A percentile compares a stretch with the other conserved stretches of the same genome.
phyloP scores from a whole-genome alignment of 2,329 filamentous ascomycete species.

The Pseudocercospora pini-densiflorae region DNA sequence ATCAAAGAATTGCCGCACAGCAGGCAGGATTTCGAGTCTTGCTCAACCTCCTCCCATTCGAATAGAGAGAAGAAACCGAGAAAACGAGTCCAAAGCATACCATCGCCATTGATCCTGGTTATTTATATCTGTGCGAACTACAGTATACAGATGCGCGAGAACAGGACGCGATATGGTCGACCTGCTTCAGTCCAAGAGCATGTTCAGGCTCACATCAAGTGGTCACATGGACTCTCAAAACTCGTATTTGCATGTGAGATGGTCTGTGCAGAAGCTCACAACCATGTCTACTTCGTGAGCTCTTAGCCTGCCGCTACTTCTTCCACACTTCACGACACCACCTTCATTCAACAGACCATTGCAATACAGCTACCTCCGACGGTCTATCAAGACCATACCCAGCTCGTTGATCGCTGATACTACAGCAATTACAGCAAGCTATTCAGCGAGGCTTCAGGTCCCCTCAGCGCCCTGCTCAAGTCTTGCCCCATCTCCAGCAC shows the following conservation, averaged over 20 bases:
- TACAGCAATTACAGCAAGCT: neutral
- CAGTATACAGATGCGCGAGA: no score
- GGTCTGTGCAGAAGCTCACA: neutral
- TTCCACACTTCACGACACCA: neutral
- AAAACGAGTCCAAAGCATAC: neutral
- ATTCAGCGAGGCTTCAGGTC: neutral
- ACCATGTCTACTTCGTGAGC: neutral
- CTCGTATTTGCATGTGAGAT: neutral
- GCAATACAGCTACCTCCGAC: neutral
- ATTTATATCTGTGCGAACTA: no score
- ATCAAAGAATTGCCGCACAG: no score
- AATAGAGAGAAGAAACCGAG: neutral
- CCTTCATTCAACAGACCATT: neutral
- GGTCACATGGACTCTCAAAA: neutral
- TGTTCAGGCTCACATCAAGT: neutral
- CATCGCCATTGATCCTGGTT: neutral
- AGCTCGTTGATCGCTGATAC: neutral
- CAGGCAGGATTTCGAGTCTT: neutral
- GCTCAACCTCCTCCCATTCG: neutral
- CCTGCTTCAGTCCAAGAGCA: neutral
- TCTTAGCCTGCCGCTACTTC: neutral
- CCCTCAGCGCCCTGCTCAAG: neutral
- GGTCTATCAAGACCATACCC: neutral
- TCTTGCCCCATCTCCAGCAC: no score
- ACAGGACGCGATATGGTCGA: neutral